Conservation (phyloP, 768 basidiomycete genomes). For the Hysterangium stoloniferum region DNA sequence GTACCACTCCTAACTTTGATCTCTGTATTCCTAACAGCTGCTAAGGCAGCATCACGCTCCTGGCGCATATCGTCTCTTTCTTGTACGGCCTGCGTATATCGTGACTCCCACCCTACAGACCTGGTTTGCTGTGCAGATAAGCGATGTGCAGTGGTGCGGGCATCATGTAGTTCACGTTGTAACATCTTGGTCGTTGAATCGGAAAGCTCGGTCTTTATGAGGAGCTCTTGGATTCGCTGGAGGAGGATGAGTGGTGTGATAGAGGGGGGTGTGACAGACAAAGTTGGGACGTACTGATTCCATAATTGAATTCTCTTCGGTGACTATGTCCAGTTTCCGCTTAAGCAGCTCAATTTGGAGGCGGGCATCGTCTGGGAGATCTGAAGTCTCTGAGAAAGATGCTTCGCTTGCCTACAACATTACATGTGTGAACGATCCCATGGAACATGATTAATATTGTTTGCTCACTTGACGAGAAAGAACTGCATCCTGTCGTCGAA, state of each 20-base stretch:
- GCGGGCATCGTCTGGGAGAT: slow-evolving; percentile 12
- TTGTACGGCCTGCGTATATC: slow-evolving; percentile 53
- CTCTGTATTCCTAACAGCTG: too few relatives aligned
- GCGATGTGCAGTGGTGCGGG: slow-evolving; percentile 56
- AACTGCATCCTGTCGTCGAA: slow-evolving; percentile 55
- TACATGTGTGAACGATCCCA: not conserved
- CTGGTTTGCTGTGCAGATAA: slow-evolving; percentile 63
- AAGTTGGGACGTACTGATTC: slow-evolving; percentile 40
- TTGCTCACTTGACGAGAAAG: slow-evolving; percentile 6
- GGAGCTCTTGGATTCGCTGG: slow-evolving; percentile 70
- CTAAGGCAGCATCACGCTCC: slow-evolving; percentile 68
- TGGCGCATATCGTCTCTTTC: slow-evolving; percentile 61
- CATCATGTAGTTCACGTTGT: slow-evolving; percentile 67
- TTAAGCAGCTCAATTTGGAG: slow-evolving; percentile 26
- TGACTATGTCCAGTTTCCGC: slow-evolving; percentile 26
- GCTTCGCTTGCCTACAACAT: not conserved
- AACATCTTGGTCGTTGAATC: slow-evolving; percentile 73
- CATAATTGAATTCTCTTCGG: slow-evolving; percentile 52
- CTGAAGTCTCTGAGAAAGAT: not conserved
- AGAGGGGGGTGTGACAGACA: not conserved
- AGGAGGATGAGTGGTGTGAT: not conserved
- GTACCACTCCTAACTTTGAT: too few relatives aligned
- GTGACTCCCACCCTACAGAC: slow-evolving; percentile 62
- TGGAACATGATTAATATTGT: not conserved
- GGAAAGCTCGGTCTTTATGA: slow-evolving; percentile 73